phyloP scores from a whole-genome alignment of 1,284 basidiomycete genomes.

The Kalmanozyma brasiliensis region DNA sequence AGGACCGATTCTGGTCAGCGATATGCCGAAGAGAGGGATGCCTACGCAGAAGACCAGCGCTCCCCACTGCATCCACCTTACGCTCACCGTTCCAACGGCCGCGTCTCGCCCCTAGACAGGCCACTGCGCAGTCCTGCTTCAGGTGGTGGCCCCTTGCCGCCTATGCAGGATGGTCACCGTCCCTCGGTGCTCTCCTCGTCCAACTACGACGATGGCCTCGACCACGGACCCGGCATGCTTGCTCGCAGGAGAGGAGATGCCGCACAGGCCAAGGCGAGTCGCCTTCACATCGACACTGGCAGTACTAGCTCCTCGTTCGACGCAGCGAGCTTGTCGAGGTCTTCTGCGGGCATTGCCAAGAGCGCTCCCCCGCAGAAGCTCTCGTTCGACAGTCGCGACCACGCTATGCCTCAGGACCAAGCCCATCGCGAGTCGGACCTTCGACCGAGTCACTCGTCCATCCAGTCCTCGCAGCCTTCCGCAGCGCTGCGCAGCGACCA shows the following conservation, averaged over 20 bases:
- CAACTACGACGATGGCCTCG: conserved; percentile 36
- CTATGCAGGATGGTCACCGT: conserved; percentile 36
- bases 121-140: conserved; percentile 32
- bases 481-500: conserved; percentile 22
- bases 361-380: conserved; percentile 64
- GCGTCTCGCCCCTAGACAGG: conserved; percentile 33
- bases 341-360: conserved; percentile 36
- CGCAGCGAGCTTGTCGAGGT: conserved; percentile 8
- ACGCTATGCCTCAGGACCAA: conserved; percentile 33
- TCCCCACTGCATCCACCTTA: conserved; percentile 33
- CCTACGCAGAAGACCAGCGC: conserved; percentile 34
- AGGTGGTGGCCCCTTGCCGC: conserved; percentile 31
- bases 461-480: conserved; percentile 12
- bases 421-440: conserved; percentile 14
- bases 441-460: conserved; percentile 18
- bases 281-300: conserved; percentile 57
- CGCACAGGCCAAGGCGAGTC: conserved; percentile 60
- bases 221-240: conserved; percentile 43
- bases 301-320: conserved; percentile 24
- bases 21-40: conserved; percentile 39
- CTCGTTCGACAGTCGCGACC: conserved; percentile 46
- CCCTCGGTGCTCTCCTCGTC: conserved; percentile 38
- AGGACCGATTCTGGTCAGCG: conserved; percentile 30
- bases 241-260: conserved; percentile 61
- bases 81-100: conserved; percentile 30